Evolutionary conservation across 2,329 filamentous ascomycete genomes (phyloP), one percentile per base, ranked within the genome.

Genomic region (Cytospora mali): DNA sequence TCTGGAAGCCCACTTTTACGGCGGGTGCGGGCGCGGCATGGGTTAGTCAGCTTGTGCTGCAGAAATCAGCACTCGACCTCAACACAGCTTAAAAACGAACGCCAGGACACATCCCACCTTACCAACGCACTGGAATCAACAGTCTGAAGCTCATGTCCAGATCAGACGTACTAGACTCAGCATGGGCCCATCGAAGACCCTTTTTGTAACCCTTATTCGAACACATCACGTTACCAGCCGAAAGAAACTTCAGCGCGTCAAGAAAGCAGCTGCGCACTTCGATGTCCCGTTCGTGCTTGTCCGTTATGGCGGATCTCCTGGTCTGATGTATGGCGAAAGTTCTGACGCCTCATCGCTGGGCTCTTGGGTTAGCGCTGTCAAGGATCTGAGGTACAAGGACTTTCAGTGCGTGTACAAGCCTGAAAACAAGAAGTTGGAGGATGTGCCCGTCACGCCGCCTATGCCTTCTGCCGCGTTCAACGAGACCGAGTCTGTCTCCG

Each of bases 141-240:
- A n/a, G n/a, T 10, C 16, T 9, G 25, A 50, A 16, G 16, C 42
- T 46, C 6, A 6, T 21, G 3, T 21, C n/a, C 42, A 11, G 9
- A 21, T 5, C 2, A 18, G 3, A 5, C 5, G 35, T 42, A n/a
- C 9, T n/a, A 13, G 29, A 14, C 55, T 35, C 31, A 58, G 4
- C 4, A 64, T 64, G 62, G 57, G 46, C 25, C 18, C 51, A 9
- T 23, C 52, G 7, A 59, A 16, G n/a, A 54, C 28, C 18, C 56
- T 69, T 4, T 79, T 74, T 66, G 76, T 75, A 71, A 84, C 88
- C 31, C 78, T 93, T 52, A 91, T 93, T 64, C 84, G 89, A 58
- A 93, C 90, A 0, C 90, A 93, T 69, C 90, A 93, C 73, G 92
- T 93, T 71, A 93, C 89, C 4, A 92, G 88, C 0, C 87, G 89